phyloP scores from a whole-genome alignment of 2,329 filamentous ascomycete genomes.

The Neopestalotiopsis sp. region DNA sequence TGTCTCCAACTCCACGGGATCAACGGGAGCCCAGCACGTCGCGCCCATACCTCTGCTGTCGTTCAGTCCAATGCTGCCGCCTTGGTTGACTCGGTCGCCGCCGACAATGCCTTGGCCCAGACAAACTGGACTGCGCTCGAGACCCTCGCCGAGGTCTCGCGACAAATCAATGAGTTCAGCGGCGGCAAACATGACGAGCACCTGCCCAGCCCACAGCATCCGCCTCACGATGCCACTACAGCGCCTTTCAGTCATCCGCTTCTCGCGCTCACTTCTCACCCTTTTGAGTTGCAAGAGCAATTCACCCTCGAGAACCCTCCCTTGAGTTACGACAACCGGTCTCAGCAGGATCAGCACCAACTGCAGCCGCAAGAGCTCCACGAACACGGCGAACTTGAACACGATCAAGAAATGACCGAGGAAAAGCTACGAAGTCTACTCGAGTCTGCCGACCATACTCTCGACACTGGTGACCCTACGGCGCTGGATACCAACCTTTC shows the following conservation, averaged over 20 bases:
- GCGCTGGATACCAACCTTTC: conserved; percentile 56
- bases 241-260: conserved; percentile 16
- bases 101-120: conserved; percentile 17
- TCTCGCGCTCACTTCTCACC: conserved; percentile 16
- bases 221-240: conserved; percentile 22
- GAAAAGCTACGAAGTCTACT: conserved; percentile 56
- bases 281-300: conserved; percentile 59
- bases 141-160: conserved; percentile 85
- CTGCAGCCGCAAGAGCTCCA: conserved; percentile 7
- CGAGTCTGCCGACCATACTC: conserved; percentile 32
- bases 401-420: conserved; percentile 42
- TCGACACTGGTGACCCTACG: conserved; percentile 32
- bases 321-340: conserved; percentile 47
- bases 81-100: conserved; percentile 19
- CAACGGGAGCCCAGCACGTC: conserved; percentile 48
- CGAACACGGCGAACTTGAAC: background rate
- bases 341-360: conserved; percentile 16
- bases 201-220: conserved; percentile 50
- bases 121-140: conserved; percentile 80
- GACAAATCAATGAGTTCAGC: conserved; percentile 70
- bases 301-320: conserved; percentile 63
- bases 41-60: conserved; percentile 5
- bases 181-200: conserved; percentile 65
- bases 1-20: conserved; percentile 75
- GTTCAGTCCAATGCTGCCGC: background rate